Conservation (phyloP, 1,139 yeast species). For the Suhomyces anneliseae region DNA sequence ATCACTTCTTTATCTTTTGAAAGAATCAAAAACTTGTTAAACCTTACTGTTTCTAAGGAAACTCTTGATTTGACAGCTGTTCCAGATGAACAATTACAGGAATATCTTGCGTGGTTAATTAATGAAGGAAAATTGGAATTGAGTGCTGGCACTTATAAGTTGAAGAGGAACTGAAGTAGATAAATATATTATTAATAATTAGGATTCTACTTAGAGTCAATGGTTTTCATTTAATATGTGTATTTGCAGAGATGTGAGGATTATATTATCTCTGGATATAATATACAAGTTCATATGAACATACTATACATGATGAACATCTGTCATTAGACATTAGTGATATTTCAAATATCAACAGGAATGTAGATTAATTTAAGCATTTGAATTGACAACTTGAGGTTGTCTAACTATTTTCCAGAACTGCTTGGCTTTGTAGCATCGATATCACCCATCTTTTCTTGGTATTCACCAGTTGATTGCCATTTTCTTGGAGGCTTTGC, state of each 20-base stretch:
- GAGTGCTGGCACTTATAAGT: constrained; percentile 19
- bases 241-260: no score
- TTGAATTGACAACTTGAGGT: neutral
- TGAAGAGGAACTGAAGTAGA: constrained; percentile 1
- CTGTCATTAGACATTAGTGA: neutral
- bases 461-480: constrained; percentile 70
- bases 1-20: constrained; percentile 49
- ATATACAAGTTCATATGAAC: neutral
- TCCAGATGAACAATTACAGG: constrained; percentile 12
- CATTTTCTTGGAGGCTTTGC: constrained; percentile 81
- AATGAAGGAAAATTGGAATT: constrained; percentile 17
- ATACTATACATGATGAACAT: neutral
- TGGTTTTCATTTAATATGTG: no score
- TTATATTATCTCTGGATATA: neutral
- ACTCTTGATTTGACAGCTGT: constrained; percentile 15
- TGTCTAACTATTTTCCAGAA: constrained; percentile 5
- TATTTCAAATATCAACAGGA: neutral
- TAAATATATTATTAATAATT: no score
- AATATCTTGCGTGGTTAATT: constrained; percentile 20
- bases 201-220: no score
- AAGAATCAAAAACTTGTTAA: constrained; percentile 53
- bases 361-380: constrained; percentile 1
- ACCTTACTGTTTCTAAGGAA: constrained; percentile 54
- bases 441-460: constrained; percentile 10
- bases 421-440: constrained; percentile 9